Base-by-base conservation (phyloP, 2,329 filamentous ascomycete genomes). In the Pseudophaeomoniella oleicola region DNA sequence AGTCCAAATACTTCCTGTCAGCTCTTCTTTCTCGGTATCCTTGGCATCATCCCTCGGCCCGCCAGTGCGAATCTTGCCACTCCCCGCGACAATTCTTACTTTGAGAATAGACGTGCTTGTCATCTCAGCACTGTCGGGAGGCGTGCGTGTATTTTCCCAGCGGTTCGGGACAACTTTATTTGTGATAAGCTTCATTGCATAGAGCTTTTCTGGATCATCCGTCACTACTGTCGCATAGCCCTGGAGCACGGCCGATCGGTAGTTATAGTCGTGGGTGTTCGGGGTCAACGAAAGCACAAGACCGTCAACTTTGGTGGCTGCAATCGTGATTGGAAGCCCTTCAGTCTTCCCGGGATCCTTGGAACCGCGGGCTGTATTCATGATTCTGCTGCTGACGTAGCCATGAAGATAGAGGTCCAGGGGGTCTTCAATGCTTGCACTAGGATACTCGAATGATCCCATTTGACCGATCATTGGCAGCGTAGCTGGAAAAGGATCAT, bases 401-500 rank as follows among this genome's bases (percentile, higher is more conserved):
- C 84, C 84, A 57, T 93, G 85, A 5, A 93, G 69, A 55, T 92
- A 92, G 42, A 80, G 69, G 39, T 86, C 78, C 4, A 85, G 64
- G 0, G 78, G 74, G 44, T 85, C 76, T 35, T 70, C 66, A 13
- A 71, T 55, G 36, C 67, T 64, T 12, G 73, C 66, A 37, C 70
- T 76, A 4, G 78, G 78, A 40, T 63, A 60, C 5, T 66, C 65
- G 52, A 78, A 90, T 16, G 76, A 81, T 10, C 75, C 81, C 69
- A 90, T 81, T 48, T 82, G 76, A 36, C 82, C 83, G 49, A 92
- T 82, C 83, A 92, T 88, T 42, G 85, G 85, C 2, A 93, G 67
- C 37, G 79, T 77, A 36, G 75, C 72, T 3, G 84, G 83, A 51
- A 87, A 90, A 1, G 80, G 77, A 37, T 75, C 72, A 32, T 65